These are phyloP conservation scores for Hydnomerulius pinastri DNA, from an alignment of 768 basidiomycete species.

Conservation along the genomic window DNA sequence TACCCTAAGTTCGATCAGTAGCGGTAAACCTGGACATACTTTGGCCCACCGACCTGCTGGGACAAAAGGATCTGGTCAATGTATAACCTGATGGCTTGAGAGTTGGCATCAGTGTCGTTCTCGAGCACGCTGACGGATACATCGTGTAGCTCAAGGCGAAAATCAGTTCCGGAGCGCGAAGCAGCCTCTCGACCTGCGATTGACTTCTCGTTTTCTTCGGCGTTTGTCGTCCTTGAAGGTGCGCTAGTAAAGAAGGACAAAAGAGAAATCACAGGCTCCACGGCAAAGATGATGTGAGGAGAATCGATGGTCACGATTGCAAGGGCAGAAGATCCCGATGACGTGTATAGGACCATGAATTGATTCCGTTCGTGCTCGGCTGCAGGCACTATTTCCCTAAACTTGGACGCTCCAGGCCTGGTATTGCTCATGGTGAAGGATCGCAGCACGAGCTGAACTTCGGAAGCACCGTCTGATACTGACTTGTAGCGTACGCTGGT, in stretches of 20 bases:
- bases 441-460: constrained; percentile 84
- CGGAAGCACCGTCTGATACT: constrained; percentile 79
- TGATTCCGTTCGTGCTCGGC: constrained; percentile 87
- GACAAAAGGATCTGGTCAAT: constrained; percentile 85
- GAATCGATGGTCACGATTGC: constrained; percentile 89
- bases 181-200: constrained; percentile 14
- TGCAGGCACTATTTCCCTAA: constrained; percentile 94
- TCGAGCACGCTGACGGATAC: constrained; percentile 88
- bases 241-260: constrained; percentile 79
- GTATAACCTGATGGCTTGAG: constrained; percentile 85
- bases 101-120: constrained; percentile 72
- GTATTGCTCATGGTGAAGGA: constrained; percentile 94
- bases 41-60: constrained; percentile 71
- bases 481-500: constrained; percentile 79
- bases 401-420: constrained; percentile 75
- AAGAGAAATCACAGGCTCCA: constrained; percentile 90
- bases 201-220: constrained; percentile 14
- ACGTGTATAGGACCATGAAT: constrained; percentile 90
- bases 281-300: constrained; percentile 87
- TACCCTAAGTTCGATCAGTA: constrained; percentile 53
- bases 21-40: neutral
- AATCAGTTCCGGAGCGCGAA: constrained; percentile 42
- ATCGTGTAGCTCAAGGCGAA: constrained; percentile 87
- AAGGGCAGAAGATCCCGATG: constrained; percentile 66
- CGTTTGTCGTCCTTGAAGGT: constrained; percentile 31